Conservation (phyloP, 164 flowering plant species). For the Kalanchoe fedtschenkoi region DNA sequence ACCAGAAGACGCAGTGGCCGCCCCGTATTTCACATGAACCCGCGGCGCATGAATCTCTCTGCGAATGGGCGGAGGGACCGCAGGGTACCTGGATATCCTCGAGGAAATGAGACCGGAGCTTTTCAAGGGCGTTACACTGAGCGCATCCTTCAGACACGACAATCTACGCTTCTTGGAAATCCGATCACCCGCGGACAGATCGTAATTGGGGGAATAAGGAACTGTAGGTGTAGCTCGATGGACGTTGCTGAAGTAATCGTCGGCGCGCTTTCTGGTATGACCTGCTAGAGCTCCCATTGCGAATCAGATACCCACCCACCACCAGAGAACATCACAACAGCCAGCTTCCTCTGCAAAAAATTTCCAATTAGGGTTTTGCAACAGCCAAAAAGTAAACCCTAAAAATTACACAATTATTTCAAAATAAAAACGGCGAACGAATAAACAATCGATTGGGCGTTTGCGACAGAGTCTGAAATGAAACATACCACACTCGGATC, state of each 20-base stretch:
- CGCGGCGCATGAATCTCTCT: constrained; percentile 6
- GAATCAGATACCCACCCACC: not conserved
- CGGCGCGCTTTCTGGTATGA: not conserved
- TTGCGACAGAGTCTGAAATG: not conserved
- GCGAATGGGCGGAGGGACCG: not conserved
- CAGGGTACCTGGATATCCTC: not conserved
- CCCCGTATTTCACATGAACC: constrained; percentile 7
- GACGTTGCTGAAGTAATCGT: not conserved
- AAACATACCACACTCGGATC: too few species aligned
- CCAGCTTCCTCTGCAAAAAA: too few species aligned
- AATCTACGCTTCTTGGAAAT: not conserved
- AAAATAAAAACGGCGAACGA: too few species aligned
- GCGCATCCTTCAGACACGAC: not conserved
- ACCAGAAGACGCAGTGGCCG: not conserved
- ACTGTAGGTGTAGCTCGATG: not conserved
- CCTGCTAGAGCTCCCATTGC: constrained; percentile 1
- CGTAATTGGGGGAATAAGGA: not conserved
- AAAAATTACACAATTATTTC: too few species aligned
- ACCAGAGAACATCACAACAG: not conserved
- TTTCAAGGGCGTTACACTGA: not conserved
- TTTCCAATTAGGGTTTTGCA: too few species aligned
- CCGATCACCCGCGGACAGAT: not conserved
- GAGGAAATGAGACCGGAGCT: not conserved
- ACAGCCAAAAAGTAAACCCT: not conserved
- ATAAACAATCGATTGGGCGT: not conserved